These are phyloP conservation scores for Thalassiosira allenii DNA, from an alignment of 352 stramenopile species.

Conservation along the genomic window DNA sequence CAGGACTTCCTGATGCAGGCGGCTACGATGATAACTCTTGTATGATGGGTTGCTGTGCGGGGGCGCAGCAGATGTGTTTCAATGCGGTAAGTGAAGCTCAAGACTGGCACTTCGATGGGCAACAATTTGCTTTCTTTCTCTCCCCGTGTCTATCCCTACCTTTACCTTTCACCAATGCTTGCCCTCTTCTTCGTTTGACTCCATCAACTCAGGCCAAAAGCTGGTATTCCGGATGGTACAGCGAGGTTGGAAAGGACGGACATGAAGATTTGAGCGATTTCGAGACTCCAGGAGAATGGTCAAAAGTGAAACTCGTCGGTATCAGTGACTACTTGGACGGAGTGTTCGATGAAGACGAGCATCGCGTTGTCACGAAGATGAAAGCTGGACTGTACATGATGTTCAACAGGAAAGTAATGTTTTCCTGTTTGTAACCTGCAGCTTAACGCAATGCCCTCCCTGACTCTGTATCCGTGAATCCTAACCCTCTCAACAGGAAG, in stretches of 20 bases:
- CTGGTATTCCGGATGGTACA: too few species aligned
- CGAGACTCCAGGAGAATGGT: conserved; percentile 14
- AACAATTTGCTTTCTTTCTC: conserved; percentile 1
- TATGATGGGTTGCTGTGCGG: conserved; percentile 26
- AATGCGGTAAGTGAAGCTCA: conserved; percentile 4
- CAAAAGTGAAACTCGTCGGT: conserved; percentile 15
- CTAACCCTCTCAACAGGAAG: too few species aligned
- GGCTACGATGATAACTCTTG: conserved; percentile 19
- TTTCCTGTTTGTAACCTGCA: too few species aligned
- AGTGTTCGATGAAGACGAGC: conserved; percentile 2
- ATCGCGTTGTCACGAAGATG: conserved; percentile 1
- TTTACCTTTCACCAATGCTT: too few species aligned
- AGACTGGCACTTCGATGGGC: neutral
- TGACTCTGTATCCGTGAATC: too few species aligned
- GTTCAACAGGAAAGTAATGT: conserved; percentile 23
- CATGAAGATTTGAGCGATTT: conserved; percentile 12
- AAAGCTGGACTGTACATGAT: conserved; percentile 6
- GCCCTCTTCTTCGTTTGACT: too few species aligned
- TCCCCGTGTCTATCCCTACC: too few species aligned
- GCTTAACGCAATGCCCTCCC: too few species aligned
- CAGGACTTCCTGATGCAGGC: conserved; percentile 8
- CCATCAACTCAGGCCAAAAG: too few species aligned
- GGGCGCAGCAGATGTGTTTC: conserved; percentile 31
- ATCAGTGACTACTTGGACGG: conserved; percentile 14
- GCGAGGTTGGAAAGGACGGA: conserved; percentile 1